Evolutionary conservation across 257 asterid species (phyloP).

Genomic region (Salvia rosmarinus): DNA sequence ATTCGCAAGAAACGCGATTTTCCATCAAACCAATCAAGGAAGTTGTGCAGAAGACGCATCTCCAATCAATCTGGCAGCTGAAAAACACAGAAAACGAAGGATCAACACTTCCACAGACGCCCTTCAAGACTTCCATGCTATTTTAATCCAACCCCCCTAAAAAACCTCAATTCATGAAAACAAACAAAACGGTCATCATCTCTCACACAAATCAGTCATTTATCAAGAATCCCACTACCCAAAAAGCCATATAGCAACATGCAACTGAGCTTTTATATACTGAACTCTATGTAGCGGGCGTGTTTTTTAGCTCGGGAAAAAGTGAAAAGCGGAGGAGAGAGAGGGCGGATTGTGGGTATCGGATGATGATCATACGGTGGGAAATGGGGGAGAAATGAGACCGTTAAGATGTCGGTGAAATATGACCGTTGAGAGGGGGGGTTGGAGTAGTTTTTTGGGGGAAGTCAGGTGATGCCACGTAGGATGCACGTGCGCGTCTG

Average conservation of each 20-base stretch:
- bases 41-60: slow-evolving; percentile 40
- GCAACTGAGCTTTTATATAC: slow-evolving; percentile 55
- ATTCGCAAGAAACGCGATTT: slow-evolving; percentile 42
- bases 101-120: slow-evolving; percentile 29
- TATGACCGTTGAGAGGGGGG: slow-evolving; percentile 72
- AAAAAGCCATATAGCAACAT: slow-evolving; percentile 54
- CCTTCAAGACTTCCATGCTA: slow-evolving; percentile 46
- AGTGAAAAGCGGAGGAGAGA: slow-evolving; percentile 37
- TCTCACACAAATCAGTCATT: slow-evolving; percentile 19
- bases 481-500: slow-evolving; percentile 59
- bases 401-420: slow-evolving; percentile 86
- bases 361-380: slow-evolving; percentile 60
- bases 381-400: slow-evolving; percentile 49
- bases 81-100: slow-evolving; percentile 38
- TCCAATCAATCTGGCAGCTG: slow-evolving; percentile 49
- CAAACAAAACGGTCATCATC: slow-evolving; percentile 39
- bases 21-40: slow-evolving; percentile 39
- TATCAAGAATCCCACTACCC: slow-evolving; percentile 62
- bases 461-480: slow-evolving; percentile 45
- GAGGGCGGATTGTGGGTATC: slow-evolving; percentile 45
- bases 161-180: slow-evolving; percentile 33
- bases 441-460: slow-evolving; percentile 37
- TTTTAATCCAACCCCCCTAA: slow-evolving; percentile 24
- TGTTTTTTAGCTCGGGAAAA: slow-evolving; percentile 25
- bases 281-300: slow-evolving; percentile 29